Conservation (phyloP, 1,284 basidiomycete species). For the Heterobasidion annosum region DNA sequence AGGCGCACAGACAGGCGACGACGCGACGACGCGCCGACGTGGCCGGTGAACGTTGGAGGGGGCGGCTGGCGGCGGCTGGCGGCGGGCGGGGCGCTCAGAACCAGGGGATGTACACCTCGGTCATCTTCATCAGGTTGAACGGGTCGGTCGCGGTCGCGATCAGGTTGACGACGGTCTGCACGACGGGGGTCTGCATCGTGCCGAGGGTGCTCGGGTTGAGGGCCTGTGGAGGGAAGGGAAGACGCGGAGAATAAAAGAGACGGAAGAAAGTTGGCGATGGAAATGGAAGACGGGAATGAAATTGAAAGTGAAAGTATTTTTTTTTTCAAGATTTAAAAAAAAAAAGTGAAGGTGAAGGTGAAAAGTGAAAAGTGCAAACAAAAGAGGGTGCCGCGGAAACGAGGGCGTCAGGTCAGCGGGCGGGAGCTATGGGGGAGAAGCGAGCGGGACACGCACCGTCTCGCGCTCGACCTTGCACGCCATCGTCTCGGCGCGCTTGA, state of each 20-base stretch:
- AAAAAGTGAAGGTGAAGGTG: neutral
- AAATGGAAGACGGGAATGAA: slow-evolving; percentile 4
- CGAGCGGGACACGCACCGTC: slow-evolving; percentile 36
- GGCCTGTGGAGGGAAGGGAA: slow-evolving; percentile 7
- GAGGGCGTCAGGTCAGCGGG: neutral
- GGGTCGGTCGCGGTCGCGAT: slow-evolving; percentile 74
- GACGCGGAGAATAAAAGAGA: too few species aligned
- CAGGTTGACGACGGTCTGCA: slow-evolving; percentile 80
- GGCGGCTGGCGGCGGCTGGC: too few species aligned
- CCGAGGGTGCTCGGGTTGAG: slow-evolving; percentile 26
- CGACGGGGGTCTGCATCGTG: slow-evolving; percentile 38
- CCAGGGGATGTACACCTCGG: slow-evolving; percentile 79
- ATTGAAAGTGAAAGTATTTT: neutral
- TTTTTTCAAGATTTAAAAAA: neutral
- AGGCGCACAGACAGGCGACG: too few species aligned
- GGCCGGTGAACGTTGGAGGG: too few species aligned
- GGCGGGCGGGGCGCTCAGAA: slow-evolving; percentile 33
- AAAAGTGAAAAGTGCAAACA: neutral
- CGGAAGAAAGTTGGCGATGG: neutral
- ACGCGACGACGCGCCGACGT: too few species aligned
- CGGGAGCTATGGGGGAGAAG: slow-evolving; percentile 1
- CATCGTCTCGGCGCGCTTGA: slow-evolving; percentile 81
- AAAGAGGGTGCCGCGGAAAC: neutral
- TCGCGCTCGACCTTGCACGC: slow-evolving; percentile 80
- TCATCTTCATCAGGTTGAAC: slow-evolving; percentile 71